These are phyloP conservation scores for Hirsutella thompsonii DNA, from an alignment of 2,329 filamentous ascomycete species.

Conservation along the genomic window DNA sequence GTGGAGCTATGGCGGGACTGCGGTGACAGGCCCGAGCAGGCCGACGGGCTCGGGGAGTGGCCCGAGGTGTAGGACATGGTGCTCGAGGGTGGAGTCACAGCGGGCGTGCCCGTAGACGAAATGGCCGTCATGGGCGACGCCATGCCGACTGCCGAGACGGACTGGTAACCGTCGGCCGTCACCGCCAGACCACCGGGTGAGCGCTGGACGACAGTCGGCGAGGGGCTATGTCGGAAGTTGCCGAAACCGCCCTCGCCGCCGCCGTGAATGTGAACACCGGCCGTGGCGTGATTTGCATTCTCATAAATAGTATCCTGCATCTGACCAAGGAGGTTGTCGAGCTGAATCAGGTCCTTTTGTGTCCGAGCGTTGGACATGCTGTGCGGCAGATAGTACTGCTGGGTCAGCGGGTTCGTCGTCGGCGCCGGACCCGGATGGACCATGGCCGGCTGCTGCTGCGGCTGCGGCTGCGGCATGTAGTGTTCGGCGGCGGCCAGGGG, in stretches of 20 bases:
- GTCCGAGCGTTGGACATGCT: slow-evolving; percentile 72
- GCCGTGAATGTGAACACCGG: slow-evolving; percentile 64
- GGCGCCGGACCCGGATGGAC: slow-evolving; percentile 43
- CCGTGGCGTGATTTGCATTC: slow-evolving; percentile 70
- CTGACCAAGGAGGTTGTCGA: slow-evolving; percentile 90
- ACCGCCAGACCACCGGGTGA: slow-evolving; percentile 19
- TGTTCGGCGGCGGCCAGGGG: slow-evolving; percentile 33
- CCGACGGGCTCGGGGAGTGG: slow-evolving; percentile 63
- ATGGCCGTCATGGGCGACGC: slow-evolving; percentile 47
- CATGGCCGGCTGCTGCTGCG: slow-evolving; percentile 25
- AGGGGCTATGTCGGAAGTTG: slow-evolving; percentile 45
- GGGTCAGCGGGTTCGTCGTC: slow-evolving; percentile 42
- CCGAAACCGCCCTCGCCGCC: slow-evolving; percentile 48
- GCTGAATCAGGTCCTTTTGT: slow-evolving; percentile 85
- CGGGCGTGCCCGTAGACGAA: slow-evolving; percentile 57
- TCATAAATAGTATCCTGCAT: slow-evolving; percentile 96
- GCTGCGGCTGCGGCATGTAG: slow-evolving; percentile 33
- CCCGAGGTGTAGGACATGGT: slow-evolving; percentile 65
- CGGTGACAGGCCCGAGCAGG: slow-evolving; percentile 51
- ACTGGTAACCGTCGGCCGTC: slow-evolving; percentile 22
- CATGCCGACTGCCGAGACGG: slow-evolving; percentile 40
- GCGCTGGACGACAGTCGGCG: slow-evolving; percentile 30
- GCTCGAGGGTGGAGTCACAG: slow-evolving; percentile 64
- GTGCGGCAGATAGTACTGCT: slow-evolving; percentile 70
- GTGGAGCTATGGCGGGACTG: slow-evolving; percentile 48